Evolutionary conservation across 805 yeast species (phyloP).

Genomic region (Starmerella scarabaei): DNA sequence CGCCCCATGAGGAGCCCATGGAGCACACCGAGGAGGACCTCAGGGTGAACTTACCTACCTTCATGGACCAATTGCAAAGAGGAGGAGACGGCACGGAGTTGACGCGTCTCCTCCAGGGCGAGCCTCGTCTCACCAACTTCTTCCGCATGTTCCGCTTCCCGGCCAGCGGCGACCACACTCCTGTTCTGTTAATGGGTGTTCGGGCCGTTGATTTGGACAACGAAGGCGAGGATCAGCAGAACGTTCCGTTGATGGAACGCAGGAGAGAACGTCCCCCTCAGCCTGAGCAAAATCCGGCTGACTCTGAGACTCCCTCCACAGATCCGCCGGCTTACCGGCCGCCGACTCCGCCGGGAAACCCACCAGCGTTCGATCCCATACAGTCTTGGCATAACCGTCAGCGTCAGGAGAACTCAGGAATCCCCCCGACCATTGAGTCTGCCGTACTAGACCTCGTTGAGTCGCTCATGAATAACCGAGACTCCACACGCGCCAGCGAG

Average conservation of each 20-base stretch:
- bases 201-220: slow-evolving; percentile 27
- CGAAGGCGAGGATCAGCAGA: background rate
- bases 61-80: slow-evolving; percentile 11
- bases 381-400: too few relatives aligned
- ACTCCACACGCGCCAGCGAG: too few relatives aligned
- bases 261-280: background rate
- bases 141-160: slow-evolving; percentile 21
- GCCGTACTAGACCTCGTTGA: background rate
- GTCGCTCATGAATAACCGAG: too few relatives aligned
- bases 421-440: too few relatives aligned
- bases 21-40: background rate
- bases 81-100: slow-evolving; percentile 15
- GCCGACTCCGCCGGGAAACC: too few relatives aligned
- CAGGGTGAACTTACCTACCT: slow-evolving; percentile 7
- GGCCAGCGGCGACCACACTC: slow-evolving; percentile 25
- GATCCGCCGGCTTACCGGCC: too few relatives aligned
- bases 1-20: background rate
- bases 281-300: background rate
- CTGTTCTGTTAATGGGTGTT: slow-evolving; percentile 39
- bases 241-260: background rate
- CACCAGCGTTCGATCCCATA: too few relatives aligned
- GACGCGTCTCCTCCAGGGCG: slow-evolving; percentile 7
- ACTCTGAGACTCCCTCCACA: too few relatives aligned
- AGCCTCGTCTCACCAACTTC: slow-evolving; percentile 6
- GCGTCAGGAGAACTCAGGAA: too few relatives aligned